These are phyloP conservation scores for Russula brevipes DNA, from an alignment of 768 basidiomycete species.

Conservation along the genomic window DNA sequence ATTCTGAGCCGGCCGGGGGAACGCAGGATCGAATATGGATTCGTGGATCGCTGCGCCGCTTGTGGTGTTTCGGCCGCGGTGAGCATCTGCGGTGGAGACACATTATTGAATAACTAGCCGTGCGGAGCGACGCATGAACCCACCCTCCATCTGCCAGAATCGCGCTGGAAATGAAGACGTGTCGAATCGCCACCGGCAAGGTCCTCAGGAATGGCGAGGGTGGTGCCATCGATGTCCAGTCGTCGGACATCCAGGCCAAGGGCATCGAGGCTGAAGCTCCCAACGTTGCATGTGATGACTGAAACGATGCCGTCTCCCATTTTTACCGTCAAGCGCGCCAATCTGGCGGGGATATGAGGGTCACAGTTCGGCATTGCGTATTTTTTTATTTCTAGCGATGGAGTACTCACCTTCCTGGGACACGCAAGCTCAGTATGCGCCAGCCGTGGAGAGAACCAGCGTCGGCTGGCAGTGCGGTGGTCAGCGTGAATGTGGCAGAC, in stretches of 20 bases:
- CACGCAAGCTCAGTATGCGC: slow-evolving; percentile 49
- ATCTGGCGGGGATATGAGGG: slow-evolving; percentile 27
- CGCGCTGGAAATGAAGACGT: background rate
- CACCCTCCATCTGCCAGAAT: slow-evolving; percentile 13
- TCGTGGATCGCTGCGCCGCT: slow-evolving; percentile 16
- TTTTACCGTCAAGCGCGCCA: slow-evolving; percentile 37
- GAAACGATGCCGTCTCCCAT: background rate
- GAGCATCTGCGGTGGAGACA: background rate
- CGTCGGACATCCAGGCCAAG: slow-evolving; percentile 13
- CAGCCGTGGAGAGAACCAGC: slow-evolving; percentile 69
- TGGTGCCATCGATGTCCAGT: slow-evolving; percentile 10
- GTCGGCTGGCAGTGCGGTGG: slow-evolving; percentile 63
- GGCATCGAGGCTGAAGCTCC: slow-evolving; percentile 22
- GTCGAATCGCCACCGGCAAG: background rate
- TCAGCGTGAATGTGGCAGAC: slow-evolving; percentile 55
- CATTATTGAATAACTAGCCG: background rate
- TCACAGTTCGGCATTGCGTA: background rate
- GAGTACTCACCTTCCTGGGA: slow-evolving; percentile 61
- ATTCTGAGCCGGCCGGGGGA: slow-evolving; percentile 50
- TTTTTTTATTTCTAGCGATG: too few species aligned
- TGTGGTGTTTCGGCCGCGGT: background rate
- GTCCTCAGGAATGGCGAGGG: background rate
- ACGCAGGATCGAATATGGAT: slow-evolving; percentile 58
- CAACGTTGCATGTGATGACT: slow-evolving; percentile 30
- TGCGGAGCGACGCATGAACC: background rate